These are phyloP conservation scores for Dioszegia crocea DNA, from an alignment of 768 basidiomycete genomes.

Conservation along the genomic window DNA sequence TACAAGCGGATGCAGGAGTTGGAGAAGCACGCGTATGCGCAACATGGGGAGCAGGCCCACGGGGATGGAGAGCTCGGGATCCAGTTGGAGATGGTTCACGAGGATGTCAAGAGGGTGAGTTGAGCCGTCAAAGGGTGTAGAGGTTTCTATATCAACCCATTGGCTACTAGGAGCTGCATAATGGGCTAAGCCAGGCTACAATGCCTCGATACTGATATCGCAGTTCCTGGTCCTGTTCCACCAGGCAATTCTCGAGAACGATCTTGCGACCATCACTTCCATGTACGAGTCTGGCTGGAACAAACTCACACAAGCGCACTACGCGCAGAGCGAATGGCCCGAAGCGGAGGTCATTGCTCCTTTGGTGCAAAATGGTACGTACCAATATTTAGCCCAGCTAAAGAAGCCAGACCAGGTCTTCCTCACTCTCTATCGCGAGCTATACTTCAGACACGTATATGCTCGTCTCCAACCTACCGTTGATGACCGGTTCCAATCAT, in stretches of 20 bases:
- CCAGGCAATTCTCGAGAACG: constrained; percentile 84
- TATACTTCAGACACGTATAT: constrained; percentile 69
- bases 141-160: too few species aligned
- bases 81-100: constrained; percentile 38
- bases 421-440: constrained; percentile 79
- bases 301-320: constrained; percentile 92
- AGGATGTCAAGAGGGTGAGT: constrained; percentile 19
- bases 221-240: constrained; percentile 95
- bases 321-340: constrained; percentile 91
- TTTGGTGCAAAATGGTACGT: constrained; percentile 81
- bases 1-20: constrained; percentile 35
- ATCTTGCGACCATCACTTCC: constrained; percentile 80
- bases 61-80: constrained; percentile 72
- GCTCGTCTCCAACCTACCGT: constrained; percentile 90
- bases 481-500: constrained; percentile 93
- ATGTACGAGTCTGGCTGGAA: constrained; percentile 98
- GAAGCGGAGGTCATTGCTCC: constrained; percentile 94
- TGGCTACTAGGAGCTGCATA: too few species aligned
- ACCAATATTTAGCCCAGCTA: not conserved
- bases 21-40: constrained; percentile 34
- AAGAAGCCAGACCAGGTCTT: constrained; percentile 75
- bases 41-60: constrained; percentile 56
- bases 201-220: too few species aligned
- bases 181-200: too few species aligned
- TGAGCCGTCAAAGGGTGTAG: too few species aligned